phyloP scores from a whole-genome alignment of 768 basidiomycete genomes.

The Heimioporus sp. region DNA sequence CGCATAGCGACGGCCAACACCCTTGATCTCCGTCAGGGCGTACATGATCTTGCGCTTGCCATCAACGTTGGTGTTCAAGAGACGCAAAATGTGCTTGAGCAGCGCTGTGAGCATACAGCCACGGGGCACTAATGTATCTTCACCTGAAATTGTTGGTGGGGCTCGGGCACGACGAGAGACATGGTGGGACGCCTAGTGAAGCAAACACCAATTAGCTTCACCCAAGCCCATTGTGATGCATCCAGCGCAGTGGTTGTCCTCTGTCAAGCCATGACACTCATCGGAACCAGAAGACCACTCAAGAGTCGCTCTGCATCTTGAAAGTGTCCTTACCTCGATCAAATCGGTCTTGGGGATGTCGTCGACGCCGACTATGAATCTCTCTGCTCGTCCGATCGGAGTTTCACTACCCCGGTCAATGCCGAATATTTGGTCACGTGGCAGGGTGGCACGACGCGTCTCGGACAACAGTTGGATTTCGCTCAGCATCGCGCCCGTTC shows the following conservation, averaged over 20 bases:
- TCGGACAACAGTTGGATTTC: slow-evolving; percentile 8
- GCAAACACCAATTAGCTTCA: slow-evolving; percentile 13
- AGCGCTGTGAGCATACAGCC: slow-evolving; percentile 2
- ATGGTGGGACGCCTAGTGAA: slow-evolving; percentile 42
- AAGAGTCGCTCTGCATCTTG: not conserved
- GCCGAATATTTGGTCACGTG: slow-evolving; percentile 28
- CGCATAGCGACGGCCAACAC: slow-evolving; percentile 98
- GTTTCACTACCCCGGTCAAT: slow-evolving; percentile 20
- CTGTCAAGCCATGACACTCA: not conserved
- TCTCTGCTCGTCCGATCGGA: slow-evolving; percentile 14
- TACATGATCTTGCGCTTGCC: slow-evolving; percentile 99
- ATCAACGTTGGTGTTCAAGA: slow-evolving; percentile 99
- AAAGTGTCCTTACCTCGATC: slow-evolving; percentile 27
- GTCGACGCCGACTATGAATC: slow-evolving; percentile 13
- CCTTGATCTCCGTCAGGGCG: slow-evolving; percentile 99
- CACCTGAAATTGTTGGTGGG: slow-evolving; percentile 97
- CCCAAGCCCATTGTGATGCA: slow-evolving; percentile 11
- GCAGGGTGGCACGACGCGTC: slow-evolving; percentile 20
- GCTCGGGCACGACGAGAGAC: slow-evolving; percentile 97
- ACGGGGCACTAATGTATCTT: slow-evolving; percentile 29
- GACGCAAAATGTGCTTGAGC: slow-evolving; percentile 93
- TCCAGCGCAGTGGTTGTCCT: slow-evolving; percentile 14
- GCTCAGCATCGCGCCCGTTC: not conserved
- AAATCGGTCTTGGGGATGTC: slow-evolving; percentile 16
- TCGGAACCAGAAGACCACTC: not conserved